Conservation (phyloP, 2,329 filamentous ascomycete genomes). For the Pezicula neosporulosa region DNA sequence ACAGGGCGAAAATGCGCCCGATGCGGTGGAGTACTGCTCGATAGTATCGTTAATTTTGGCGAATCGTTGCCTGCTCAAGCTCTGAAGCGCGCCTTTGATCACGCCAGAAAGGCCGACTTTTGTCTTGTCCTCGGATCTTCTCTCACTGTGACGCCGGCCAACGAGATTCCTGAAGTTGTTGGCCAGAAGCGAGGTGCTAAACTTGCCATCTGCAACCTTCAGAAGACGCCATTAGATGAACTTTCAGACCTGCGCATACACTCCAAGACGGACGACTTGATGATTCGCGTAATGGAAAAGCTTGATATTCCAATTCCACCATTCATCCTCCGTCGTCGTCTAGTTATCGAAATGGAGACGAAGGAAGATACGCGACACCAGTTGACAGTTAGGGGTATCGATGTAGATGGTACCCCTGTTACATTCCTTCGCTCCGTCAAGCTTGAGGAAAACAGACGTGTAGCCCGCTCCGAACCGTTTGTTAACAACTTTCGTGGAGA, state of each 20-base stretch:
- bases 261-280: conserved; percentile 35
- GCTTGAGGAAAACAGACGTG: conserved; percentile 33
- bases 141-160: conserved; percentile 39
- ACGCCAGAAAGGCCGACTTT: conserved; percentile 39
- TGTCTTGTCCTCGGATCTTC: conserved; percentile 45
- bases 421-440: conserved; percentile 38
- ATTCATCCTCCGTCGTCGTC: conserved; percentile 34
- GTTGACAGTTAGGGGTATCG: conserved; percentile 32
- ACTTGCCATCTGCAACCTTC: conserved; percentile 43
- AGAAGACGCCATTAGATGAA: conserved; percentile 37
- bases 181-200: conserved; percentile 27
- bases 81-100: conserved; percentile 29
- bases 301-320: conserved; percentile 32
- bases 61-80: conserved; percentile 31
- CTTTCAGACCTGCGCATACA: conserved; percentile 31
- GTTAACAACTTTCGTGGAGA: conserved; percentile 30
- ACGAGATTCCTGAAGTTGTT: conserved; percentile 35
- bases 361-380: conserved; percentile 20
- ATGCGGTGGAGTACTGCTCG: conserved; percentile 35
- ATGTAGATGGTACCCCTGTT: conserved; percentile 37
- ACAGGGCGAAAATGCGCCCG: conserved; percentile 40
- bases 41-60: conserved; percentile 44
- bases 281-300: conserved; percentile 36
- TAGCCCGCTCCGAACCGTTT: conserved; percentile 35
- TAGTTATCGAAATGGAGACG: conserved; percentile 27